phyloP scores from a whole-genome alignment of 1,139 yeast genomes.

The Tardiomyces digboiensis region DNA sequence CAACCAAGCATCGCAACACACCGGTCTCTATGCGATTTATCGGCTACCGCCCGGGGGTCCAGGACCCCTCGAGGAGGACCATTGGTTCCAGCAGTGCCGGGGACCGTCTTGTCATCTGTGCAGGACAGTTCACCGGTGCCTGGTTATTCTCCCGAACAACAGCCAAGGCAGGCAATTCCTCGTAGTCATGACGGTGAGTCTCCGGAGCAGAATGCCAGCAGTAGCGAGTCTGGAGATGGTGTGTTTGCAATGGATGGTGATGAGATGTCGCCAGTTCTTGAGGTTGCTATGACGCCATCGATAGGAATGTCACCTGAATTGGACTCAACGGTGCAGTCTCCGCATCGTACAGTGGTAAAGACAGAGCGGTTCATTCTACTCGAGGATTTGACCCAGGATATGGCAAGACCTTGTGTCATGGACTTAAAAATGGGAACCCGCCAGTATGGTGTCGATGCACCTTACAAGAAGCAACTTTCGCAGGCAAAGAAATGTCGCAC shows the following conservation, averaged over 20 bases:
- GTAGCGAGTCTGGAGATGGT: constrained; percentile 6
- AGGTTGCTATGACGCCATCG: not conserved
- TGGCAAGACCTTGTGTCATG: constrained; percentile 80
- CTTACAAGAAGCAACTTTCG: constrained; percentile 57
- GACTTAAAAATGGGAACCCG: constrained; percentile 98
- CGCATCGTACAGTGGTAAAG: constrained; percentile 23
- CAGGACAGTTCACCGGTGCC: not conserved
- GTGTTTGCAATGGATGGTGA: constrained; percentile 20
- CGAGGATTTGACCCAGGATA: constrained; percentile 82
- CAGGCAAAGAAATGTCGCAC: constrained; percentile 72
- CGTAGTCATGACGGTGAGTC: no score
- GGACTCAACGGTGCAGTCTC: not conserved
- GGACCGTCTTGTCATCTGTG: not conserved
- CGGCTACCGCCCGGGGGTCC: not conserved
- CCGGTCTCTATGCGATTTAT: not conserved
- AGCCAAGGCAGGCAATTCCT: not conserved
- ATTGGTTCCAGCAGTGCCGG: not conserved
- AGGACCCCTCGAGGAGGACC: not conserved
- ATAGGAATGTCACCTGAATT: not conserved
- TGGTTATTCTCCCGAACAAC: not conserved
- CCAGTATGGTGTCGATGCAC: constrained; percentile 95
- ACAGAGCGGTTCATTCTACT: constrained; percentile 78
- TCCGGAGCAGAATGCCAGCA: not conserved
- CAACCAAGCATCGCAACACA: not conserved
- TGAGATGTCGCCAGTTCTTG: constrained; percentile 3